Percentiles rank a stretch among this genome's conserved stretches.
These are phyloP conservation scores for Penicillium oxalicum DNA, from an alignment of 2,329 filamentous ascomycete species.

Conservation along the genomic window DNA sequence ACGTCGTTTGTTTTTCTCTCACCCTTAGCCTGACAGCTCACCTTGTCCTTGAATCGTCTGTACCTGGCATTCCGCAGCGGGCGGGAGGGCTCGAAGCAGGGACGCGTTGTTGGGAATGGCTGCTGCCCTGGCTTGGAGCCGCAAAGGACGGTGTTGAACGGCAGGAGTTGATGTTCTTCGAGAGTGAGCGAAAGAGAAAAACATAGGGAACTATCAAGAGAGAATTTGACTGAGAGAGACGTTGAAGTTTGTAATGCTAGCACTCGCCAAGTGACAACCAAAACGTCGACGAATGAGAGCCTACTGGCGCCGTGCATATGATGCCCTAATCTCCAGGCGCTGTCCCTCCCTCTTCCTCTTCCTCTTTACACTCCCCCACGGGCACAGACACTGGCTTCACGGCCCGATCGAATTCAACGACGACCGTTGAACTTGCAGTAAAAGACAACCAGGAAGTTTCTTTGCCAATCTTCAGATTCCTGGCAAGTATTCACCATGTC, in stretches of 20 bases:
- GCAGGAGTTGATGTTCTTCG: too few relatives aligned
- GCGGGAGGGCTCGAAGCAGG: conserved; percentile 3
- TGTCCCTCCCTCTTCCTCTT: background rate
- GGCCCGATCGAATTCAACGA: background rate
- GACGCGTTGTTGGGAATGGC: conserved; percentile 25
- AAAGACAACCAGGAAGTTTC: background rate
- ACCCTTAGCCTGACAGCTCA: conserved; percentile 3
- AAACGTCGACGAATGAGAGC: too few relatives aligned
- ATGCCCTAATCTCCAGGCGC: background rate
- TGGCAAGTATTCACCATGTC: conserved; percentile 16
- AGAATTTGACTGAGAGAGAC: too few relatives aligned
- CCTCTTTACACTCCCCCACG: background rate
- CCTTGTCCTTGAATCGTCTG: background rate
- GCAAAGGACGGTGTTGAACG: too few relatives aligned
- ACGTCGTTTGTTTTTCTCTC: too few relatives aligned
- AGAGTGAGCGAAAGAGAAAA: too few relatives aligned
- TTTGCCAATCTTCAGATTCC: conserved; percentile 16
- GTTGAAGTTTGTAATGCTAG: too few relatives aligned
- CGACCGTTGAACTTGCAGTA: too few relatives aligned
- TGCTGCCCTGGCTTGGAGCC: conserved; percentile 1
- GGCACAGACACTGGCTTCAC: too few relatives aligned
- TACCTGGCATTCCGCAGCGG: conserved; percentile 9
- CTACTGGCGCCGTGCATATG: too few relatives aligned
- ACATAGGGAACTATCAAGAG: too few relatives aligned
- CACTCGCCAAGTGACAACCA: too few relatives aligned